These are phyloP conservation scores for Melocanna baccifera DNA, from an alignment of 176 grass and related monocot genomes.

Conservation along the genomic window DNA sequence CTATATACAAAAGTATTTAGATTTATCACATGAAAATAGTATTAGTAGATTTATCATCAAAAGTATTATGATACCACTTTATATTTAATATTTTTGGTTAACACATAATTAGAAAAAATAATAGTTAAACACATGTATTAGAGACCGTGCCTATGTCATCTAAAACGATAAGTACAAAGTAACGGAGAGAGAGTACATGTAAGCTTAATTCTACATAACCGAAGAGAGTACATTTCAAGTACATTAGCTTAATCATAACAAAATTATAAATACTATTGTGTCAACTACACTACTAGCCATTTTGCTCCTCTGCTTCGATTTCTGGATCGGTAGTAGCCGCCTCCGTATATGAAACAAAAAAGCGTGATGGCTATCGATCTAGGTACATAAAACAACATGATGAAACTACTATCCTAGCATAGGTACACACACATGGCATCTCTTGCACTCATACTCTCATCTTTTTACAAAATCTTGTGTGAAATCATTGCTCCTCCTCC, in stretches of 20 bases:
- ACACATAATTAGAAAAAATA: too few relatives aligned
- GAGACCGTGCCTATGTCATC: too few relatives aligned
- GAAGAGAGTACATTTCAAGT: neutral
- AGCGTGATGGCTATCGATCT: slow-evolving; percentile 5
- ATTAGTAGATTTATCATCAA: too few relatives aligned
- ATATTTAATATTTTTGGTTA: too few relatives aligned
- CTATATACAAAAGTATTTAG: too few relatives aligned
- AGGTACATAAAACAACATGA: slow-evolving; percentile 30
- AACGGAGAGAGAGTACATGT: too few relatives aligned
- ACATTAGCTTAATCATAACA: neutral
- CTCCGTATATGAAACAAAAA: neutral
- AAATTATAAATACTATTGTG: neutral
- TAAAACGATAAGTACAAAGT: too few relatives aligned
- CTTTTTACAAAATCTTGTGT: slow-evolving; percentile 49
- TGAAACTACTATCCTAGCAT: slow-evolving; percentile 39
- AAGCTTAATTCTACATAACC: neutral
- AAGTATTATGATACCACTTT: too few relatives aligned
- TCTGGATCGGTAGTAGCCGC: neutral
- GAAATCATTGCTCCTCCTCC: slow-evolving; percentile 35
- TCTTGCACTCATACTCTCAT: slow-evolving; percentile 39
- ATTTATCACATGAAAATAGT: too few relatives aligned
- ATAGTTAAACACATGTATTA: too few relatives aligned
- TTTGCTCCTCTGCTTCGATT: neutral
- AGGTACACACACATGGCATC: slow-evolving; percentile 38
- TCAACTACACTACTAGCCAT: neutral